Evolutionary conservation across 2,329 filamentous ascomycete genomes (phyloP), one percentile per base, ranked within the genome.

Genomic region (Sarocladium kiliense): DNA sequence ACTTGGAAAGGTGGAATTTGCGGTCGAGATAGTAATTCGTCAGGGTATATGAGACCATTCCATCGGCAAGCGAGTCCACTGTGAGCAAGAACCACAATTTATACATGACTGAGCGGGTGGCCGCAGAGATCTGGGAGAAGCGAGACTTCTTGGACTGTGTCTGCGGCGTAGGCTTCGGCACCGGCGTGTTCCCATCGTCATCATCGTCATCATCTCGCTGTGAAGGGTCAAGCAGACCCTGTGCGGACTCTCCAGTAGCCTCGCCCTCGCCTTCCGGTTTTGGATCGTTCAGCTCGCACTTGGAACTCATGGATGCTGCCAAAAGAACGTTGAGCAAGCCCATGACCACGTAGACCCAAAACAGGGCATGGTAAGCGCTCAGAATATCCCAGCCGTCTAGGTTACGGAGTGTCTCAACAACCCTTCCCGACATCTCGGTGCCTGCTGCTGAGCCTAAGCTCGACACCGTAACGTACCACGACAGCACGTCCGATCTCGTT

Each of bases 11-110:
- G 54, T 78, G 68, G 61, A 84, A 85, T 56, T 81, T 84, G 45
- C 68, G 63, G 58, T 82, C 78, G 54, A 84, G 70, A 66, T 78
- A 85, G 63, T 84, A 85, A 11, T 76, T 80, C 0, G 81, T 85
- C 27, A 84, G 61, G 1, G 79, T 74, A 60, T 80, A 78, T 3
- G 73, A 75, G n/a, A 79, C 77, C 81, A 87, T 87, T 23, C 84
- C 84, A 60, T 87, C 84, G 14, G 84, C 82, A 10, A 87, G 72
- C 2, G 82, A 84, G 67, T 88, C 85, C 23, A 87, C 72, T 21
- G 79, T 77, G 10, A 88, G 74, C 7, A 88, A 75, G 57, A 85
- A 78, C 82, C 84, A 87, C 3, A 88, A 71, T 53, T 81, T 81
- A 66, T 80, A 81, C 77, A 87, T 85, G 62, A 82, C 75, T 1